Conservation (phyloP, 2,329 filamentous ascomycete species). For the Cytospora piceae region DNA sequence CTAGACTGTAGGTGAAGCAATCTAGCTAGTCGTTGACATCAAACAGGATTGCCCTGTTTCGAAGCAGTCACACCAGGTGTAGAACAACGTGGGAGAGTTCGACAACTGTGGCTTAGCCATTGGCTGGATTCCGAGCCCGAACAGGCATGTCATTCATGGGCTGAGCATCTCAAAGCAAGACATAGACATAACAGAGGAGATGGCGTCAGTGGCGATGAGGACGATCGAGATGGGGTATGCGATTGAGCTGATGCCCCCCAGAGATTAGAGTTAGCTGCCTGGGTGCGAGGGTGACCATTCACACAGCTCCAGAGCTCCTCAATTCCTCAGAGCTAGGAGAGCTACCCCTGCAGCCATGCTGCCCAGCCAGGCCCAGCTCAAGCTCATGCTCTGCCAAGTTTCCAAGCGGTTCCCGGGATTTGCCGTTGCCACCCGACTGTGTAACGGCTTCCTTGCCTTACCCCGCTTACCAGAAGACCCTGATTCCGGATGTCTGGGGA, state of each 20-base stretch:
- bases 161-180: conserved; percentile 14
- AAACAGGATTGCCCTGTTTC: conserved; percentile 2
- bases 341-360: conserved; percentile 19
- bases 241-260: conserved; percentile 1
- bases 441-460: conserved; percentile 14
- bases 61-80: conserved; percentile 13
- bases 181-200: conserved; percentile 4
- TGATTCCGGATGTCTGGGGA: conserved; percentile 20
- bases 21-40: conserved; percentile 4
- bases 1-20: background rate
- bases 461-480: conserved; percentile 18
- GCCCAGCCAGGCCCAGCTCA: too few species aligned
- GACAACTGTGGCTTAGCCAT: background rate
- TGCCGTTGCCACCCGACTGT: conserved; percentile 1
- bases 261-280: conserved; percentile 4
- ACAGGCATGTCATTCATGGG: conserved; percentile 1
- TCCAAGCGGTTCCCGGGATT: background rate
- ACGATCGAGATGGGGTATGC: conserved; percentile 18
- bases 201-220: conserved; percentile 12
- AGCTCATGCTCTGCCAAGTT: conserved; percentile 18
- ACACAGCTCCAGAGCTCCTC: conserved; percentile 1
- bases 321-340: background rate
- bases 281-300: background rate
- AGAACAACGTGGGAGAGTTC: conserved; percentile 11
- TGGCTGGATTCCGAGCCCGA: background rate